Conservation (phyloP, 306 rosid genomes). For the Senna siamea region DNA sequence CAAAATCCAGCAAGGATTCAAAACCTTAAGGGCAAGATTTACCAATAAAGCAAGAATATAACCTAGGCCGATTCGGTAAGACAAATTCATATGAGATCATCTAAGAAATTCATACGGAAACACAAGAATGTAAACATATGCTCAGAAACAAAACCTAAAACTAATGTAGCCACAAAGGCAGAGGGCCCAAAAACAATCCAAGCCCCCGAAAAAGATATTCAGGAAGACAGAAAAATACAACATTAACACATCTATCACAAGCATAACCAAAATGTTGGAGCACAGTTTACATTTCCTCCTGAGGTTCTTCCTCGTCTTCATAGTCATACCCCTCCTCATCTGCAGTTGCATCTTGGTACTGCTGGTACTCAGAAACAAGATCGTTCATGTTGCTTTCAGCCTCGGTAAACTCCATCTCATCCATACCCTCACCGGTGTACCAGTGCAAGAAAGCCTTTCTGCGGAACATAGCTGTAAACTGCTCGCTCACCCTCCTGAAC, state of each 20-base stretch:
- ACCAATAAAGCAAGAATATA: neutral
- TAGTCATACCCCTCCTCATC: slow-evolving; percentile 63
- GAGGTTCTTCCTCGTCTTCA: slow-evolving; percentile 60
- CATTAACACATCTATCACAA: slow-evolving; percentile 35
- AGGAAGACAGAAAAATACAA: slow-evolving; percentile 32
- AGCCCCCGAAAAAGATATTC: slow-evolving; percentile 59
- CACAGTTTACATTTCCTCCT: slow-evolving; percentile 49
- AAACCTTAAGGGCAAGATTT: neutral
- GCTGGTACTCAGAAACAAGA: slow-evolving; percentile 69
- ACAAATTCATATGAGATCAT: neutral
- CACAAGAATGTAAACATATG: too few relatives aligned
- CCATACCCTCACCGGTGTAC: slow-evolving; percentile 30
- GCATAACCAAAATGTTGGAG: slow-evolving; percentile 1
- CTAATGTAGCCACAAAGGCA: slow-evolving; percentile 32
- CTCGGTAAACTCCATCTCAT: slow-evolving; percentile 31
- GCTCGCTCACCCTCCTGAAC: slow-evolving; percentile 79
- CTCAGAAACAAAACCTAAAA: slow-evolving; percentile 41
- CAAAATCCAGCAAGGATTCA: neutral
- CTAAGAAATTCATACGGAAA: neutral
- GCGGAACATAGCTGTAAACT: slow-evolving; percentile 79
- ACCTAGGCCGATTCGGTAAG: neutral
- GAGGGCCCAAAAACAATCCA: slow-evolving; percentile 38
- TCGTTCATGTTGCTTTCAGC: slow-evolving; percentile 49
- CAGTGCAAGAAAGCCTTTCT: slow-evolving; percentile 62
- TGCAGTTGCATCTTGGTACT: slow-evolving; percentile 72